These are phyloP conservation scores for Aspergillus coremiiformis DNA, from an alignment of 495 filamentous ascomycete genomes.

Conservation along the genomic window DNA sequence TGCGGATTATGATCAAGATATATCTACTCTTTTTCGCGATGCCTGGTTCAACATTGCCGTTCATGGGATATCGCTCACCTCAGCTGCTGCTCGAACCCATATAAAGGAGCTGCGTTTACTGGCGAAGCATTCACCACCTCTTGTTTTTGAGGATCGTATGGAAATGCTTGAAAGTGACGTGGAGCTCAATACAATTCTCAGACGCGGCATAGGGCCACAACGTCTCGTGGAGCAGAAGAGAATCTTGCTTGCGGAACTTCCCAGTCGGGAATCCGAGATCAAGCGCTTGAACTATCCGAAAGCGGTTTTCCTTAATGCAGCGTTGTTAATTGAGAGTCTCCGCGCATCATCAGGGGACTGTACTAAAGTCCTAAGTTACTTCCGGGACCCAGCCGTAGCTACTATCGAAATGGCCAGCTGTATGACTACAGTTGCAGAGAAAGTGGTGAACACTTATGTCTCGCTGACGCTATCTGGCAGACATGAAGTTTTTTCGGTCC, in stretches of 20 bases:
- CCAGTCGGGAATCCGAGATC: constrained; percentile 67
- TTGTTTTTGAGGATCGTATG: constrained; percentile 75
- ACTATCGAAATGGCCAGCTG: constrained; percentile 70
- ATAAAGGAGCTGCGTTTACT: constrained; percentile 67
- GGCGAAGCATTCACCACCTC: constrained; percentile 74
- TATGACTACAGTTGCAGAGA: constrained; percentile 76
- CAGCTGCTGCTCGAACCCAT: constrained; percentile 58
- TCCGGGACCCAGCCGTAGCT: constrained; percentile 80
- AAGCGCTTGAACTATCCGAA: constrained; percentile 74
- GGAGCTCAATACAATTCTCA: constrained; percentile 85
- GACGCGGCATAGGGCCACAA: constrained; percentile 70
- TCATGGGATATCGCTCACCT: constrained; percentile 76
- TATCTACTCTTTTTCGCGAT: constrained; percentile 67
- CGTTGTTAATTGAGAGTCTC: constrained; percentile 75
- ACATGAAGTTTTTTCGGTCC: constrained; percentile 65
- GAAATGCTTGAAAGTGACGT: constrained; percentile 91
- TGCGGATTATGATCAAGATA: constrained; percentile 52
- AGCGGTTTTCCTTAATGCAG: constrained; percentile 82
- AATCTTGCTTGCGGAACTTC: constrained; percentile 61
- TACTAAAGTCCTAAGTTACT: constrained; percentile 81
- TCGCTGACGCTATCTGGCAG: constrained; percentile 62
- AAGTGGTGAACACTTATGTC: constrained; percentile 67
- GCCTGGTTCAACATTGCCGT: constrained; percentile 96
- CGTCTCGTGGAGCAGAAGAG: constrained; percentile 74
- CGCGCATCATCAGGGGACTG: constrained; percentile 78